A percentile compares a stretch with the other conserved stretches of the same genome.
These are phyloP conservation scores for Pyracantha coccinea DNA, from an alignment of 331 rosid genomes.

Conservation along the genomic window DNA sequence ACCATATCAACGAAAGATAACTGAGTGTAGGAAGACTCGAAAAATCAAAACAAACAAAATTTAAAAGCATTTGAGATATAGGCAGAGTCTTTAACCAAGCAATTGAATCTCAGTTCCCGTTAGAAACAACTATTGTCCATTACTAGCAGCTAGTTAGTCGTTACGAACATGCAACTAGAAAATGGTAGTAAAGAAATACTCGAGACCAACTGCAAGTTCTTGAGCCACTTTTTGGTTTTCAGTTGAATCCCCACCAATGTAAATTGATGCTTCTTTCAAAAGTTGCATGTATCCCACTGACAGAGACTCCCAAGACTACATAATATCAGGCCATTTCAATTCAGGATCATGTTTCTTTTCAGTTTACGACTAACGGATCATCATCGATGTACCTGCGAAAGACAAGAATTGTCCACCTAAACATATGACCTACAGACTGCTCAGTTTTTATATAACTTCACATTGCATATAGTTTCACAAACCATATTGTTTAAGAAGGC, in stretches of 20 bases:
- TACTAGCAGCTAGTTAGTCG: not conserved
- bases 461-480: conserved; percentile 16
- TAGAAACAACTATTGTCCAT: not conserved
- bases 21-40: not conserved
- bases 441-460: not conserved
- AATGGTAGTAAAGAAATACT: conserved; percentile 31
- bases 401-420: too few relatives aligned
- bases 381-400: conserved; percentile 73
- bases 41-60: not conserved
- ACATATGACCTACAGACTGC: too few relatives aligned
- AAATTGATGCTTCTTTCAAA: conserved; percentile 72
- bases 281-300: conserved; percentile 65
- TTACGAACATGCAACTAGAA: not conserved
- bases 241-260: conserved; percentile 71
- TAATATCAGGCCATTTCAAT: conserved; percentile 86
- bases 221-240: conserved; percentile 79
- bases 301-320: conserved; percentile 86
- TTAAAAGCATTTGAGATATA: not conserved
- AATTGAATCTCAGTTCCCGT: not conserved
- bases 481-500: conserved; percentile 93
- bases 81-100: not conserved
- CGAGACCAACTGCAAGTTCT: conserved; percentile 82
- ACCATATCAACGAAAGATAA: conserved; percentile 17
- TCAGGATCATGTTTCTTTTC: conserved; percentile 82
- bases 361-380: conserved; percentile 66